Percentiles rank a stretch among this genome's conserved stretches.
These are phyloP conservation scores for Potentilla sterilis DNA, from an alignment of 306 rosid genomes.

Conservation along the genomic window DNA sequence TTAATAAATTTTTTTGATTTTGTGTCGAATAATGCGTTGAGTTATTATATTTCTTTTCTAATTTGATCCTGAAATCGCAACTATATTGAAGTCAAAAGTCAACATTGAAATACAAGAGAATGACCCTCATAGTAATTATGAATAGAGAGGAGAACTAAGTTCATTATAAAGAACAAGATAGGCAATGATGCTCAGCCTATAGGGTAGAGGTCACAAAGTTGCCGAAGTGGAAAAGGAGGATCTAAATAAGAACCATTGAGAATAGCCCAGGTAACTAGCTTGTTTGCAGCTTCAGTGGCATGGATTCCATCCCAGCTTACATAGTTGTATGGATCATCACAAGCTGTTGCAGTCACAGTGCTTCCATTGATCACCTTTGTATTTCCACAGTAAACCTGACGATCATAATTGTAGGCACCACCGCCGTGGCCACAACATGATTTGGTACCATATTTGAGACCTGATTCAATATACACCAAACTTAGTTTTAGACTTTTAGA, in stretches of 20 bases:
- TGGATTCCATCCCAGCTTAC: conserved; percentile 98
- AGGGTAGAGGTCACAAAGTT: conserved; percentile 54
- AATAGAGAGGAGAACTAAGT: too few relatives aligned
- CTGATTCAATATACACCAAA: conserved; percentile 26
- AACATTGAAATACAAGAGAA: too few relatives aligned
- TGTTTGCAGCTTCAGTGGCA: conserved; percentile 86
- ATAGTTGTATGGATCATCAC: conserved; percentile 68
- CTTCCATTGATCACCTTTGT: conserved; percentile 50
- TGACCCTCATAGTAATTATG: too few relatives aligned
- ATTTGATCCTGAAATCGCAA: too few relatives aligned
- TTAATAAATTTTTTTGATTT: too few relatives aligned
- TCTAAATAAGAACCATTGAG: conserved; percentile 70
- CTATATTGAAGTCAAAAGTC: too few relatives aligned
- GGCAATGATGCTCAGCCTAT: conserved; percentile 38
- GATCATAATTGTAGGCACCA: conserved; percentile 65
- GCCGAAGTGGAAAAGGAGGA: conserved; percentile 60
- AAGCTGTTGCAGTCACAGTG: conserved; percentile 60
- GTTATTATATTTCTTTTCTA: too few relatives aligned
- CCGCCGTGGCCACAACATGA: conserved; percentile 92
- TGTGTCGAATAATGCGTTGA: too few relatives aligned
- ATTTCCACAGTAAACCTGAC: conserved; percentile 57
- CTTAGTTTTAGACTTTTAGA: neutral
- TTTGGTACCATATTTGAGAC: conserved; percentile 66
- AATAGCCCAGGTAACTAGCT: conserved; percentile 62
- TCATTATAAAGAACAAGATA: too few relatives aligned